These are phyloP conservation scores for Rhizoclosmatium sp. DNA, from an alignment of 192 early-diverging fungal species.

Conservation along the genomic window DNA sequence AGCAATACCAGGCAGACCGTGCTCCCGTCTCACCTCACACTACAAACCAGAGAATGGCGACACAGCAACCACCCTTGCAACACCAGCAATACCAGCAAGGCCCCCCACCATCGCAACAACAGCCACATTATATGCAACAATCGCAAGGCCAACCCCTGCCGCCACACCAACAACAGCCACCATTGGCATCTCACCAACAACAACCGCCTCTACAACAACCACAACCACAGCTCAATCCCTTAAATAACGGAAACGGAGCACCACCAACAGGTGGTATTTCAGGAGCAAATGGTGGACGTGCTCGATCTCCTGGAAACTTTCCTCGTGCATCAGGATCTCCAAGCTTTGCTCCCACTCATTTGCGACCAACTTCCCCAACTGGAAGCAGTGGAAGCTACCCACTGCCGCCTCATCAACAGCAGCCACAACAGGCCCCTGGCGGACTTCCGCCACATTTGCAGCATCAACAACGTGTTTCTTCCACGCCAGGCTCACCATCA, in stretches of 20 bases:
- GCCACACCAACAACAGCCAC: not conserved
- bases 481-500: too few species aligned
- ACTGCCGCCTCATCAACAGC: not conserved
- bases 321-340: slow-evolving; percentile 14
- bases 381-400: not conserved
- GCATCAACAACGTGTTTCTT: not conserved
- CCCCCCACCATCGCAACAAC: slow-evolving; percentile 1
- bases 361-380: slow-evolving; percentile 15
- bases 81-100: not conserved
- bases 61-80: not conserved
- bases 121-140: not conserved
- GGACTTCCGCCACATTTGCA: not conserved
- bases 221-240: not conserved
- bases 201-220: not conserved
- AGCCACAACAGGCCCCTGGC: not conserved
- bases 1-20: not conserved
- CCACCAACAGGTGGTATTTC: not conserved
- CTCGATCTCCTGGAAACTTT: not conserved
- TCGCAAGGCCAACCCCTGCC: not conserved
- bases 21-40: not conserved
- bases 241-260: too few species aligned
- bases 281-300: not conserved
- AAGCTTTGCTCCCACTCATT: not conserved
- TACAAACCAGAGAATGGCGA: not conserved
- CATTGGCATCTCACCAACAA: not conserved